Evolutionary conservation across 345 rosid species (phyloP), one percentile per base, ranked within the genome.

Genomic region (Conringia planisiliqua): DNA sequence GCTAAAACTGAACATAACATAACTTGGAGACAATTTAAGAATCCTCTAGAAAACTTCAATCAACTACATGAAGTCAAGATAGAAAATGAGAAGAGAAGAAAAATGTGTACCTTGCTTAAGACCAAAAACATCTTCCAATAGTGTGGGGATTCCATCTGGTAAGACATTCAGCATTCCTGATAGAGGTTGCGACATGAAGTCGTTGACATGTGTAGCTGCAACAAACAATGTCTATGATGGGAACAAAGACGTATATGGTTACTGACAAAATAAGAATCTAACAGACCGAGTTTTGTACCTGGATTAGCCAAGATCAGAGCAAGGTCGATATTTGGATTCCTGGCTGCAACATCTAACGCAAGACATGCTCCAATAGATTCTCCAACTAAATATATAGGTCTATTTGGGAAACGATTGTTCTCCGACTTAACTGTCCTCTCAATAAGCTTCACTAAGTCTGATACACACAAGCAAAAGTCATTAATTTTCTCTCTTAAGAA

Each of bases 361-460:
- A 85, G 77, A 67, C 89, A 89, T 7, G 82, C 88, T 66, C 91
- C 94, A 17, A 83, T 18, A 56, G 85, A 85, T 30, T 89, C 91
- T 7, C 88, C 89, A 44, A 85, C 85, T 66, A 89, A 44, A 74
- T 85, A 87, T 70, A 89, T 84, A 7, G 91, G 94, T 71, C 81
- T 84, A 22, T 76, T 72, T 12, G 82, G 89, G 18, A 70, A 72
- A 20, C 68, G 71, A 13, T 17, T 0, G 55, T 72, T 44, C 79
- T 85, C 86, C 8, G 80, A 51, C 66, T 76, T 84, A 1, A 84
- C 73, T 3, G 87, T 83, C 67, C 38, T 54, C 75, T 87, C 87
- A 8, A 85, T 80, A 43, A 87, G 65, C 73, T 84, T 79, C 71
- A 85, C 83, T 50, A 89, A 60, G 6, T 80, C 94, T 89, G 77